Percentiles rank a stretch among this genome's conserved stretches.
Evolutionary conservation across 306 rosid genomes (phyloP).

Genomic region (Pyrus communis): DNA sequence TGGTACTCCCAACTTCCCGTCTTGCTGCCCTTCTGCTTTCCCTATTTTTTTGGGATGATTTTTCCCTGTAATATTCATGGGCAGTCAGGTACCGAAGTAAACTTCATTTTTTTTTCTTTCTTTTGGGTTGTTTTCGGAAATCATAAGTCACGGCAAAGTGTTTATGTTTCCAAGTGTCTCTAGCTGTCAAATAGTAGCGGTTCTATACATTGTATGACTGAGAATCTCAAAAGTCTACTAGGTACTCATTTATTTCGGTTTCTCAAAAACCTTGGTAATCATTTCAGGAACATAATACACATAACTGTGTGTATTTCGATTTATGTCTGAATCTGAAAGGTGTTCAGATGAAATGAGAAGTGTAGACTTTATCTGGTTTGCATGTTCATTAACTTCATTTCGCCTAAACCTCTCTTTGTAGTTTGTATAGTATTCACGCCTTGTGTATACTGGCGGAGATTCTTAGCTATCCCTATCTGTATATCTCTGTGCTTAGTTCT

Average conservation of each 20-base stretch:
- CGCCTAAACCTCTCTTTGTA: not conserved
- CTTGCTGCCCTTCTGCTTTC: constrained; percentile 14
- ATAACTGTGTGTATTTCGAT: constrained; percentile 1
- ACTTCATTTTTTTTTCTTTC: constrained; percentile 13
- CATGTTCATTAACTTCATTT: not conserved
- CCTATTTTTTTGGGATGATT: constrained; percentile 20
- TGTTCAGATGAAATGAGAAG: not conserved
- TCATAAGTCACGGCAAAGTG: constrained; percentile 14
- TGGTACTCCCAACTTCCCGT: constrained; percentile 7
- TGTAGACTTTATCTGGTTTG: not conserved
- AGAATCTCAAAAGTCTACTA: constrained; percentile 17
- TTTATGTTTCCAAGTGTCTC: constrained; percentile 27
- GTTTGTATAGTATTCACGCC: not conserved
- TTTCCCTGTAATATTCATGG: constrained; percentile 22
- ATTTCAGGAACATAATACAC: constrained; percentile 6
- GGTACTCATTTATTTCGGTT: constrained; percentile 1
- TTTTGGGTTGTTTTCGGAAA: constrained; percentile 13
- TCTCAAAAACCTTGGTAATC: constrained; percentile 12
- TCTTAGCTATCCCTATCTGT: not conserved
- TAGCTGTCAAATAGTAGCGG: constrained; percentile 20
- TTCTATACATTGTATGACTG: constrained; percentile 14
- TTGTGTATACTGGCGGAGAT: not conserved
- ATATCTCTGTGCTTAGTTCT: too few species aligned
- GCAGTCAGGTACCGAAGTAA: constrained; percentile 28
- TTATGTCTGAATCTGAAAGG: not conserved